These are phyloP conservation scores for Sphaerulina vaccinii DNA, from an alignment of 2,329 filamentous ascomycete species.

Conservation along the genomic window DNA sequence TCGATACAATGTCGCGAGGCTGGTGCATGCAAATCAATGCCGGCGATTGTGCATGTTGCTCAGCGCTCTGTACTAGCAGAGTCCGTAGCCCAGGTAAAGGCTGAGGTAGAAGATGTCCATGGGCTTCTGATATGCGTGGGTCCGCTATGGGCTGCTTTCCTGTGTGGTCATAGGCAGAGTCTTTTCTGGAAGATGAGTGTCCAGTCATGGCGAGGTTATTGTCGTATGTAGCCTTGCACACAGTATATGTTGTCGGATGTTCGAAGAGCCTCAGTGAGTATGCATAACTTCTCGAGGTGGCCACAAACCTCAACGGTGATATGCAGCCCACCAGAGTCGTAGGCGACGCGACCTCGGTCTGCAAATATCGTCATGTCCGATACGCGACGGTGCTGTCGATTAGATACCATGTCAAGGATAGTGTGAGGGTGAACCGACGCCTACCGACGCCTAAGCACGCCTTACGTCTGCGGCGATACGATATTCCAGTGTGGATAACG, in stretches of 20 bases:
- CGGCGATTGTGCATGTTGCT: not conserved
- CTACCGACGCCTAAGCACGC: no score
- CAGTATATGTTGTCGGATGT: no score
- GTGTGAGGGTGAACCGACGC: no score
- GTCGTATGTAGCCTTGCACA: no score
- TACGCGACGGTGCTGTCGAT: not conserved
- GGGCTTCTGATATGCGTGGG: not conserved
- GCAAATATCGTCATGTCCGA: not conserved
- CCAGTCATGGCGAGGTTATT: not conserved
- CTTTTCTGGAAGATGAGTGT: not conserved
- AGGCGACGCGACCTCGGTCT: no score
- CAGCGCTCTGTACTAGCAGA: not conserved
- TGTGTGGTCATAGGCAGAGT: not conserved
- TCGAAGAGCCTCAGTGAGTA: no score
- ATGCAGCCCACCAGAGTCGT: no score
- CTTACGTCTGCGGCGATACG: no score
- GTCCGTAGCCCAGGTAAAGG: constrained; percentile 2
- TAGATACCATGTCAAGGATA: not conserved
- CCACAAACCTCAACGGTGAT: no score
- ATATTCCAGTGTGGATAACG: no score
- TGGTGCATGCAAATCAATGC: constrained; percentile 6
- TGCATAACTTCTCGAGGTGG: not conserved
- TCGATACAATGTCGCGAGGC: not conserved
- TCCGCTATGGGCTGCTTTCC: not conserved
- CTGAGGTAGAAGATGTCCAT: not conserved